Evolutionary conservation across 2,329 filamentous ascomycete genomes (phyloP).

Genomic region (Thelonectria blattea): DNA sequence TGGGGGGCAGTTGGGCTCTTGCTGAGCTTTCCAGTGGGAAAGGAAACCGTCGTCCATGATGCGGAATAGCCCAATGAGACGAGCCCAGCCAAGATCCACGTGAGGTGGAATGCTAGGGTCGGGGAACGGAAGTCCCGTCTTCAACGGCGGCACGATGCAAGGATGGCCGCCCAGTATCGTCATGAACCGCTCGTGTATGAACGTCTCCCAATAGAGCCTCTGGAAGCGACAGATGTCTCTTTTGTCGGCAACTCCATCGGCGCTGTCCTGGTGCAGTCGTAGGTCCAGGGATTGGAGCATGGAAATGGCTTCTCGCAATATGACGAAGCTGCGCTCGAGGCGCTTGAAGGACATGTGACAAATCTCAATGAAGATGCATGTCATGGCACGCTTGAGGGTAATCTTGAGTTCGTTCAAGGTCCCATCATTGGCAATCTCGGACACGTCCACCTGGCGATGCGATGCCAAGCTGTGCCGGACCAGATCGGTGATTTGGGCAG

Average conservation of each 20-base stretch:
- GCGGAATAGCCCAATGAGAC: slow-evolving; percentile 46
- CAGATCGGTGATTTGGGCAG: slow-evolving; percentile 40
- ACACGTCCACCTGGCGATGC: slow-evolving; percentile 38
- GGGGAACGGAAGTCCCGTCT: slow-evolving; percentile 38
- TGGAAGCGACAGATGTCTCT: slow-evolving; percentile 40
- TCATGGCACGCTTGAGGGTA: slow-evolving; percentile 54
- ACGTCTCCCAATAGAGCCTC: slow-evolving; percentile 61
- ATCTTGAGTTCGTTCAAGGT: slow-evolving; percentile 49
- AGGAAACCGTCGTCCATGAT: slow-evolving; percentile 49
- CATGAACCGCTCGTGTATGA: slow-evolving; percentile 63
- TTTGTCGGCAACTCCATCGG: slow-evolving; percentile 23
- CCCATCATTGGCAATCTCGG: slow-evolving; percentile 38
- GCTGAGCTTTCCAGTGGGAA: slow-evolving; percentile 44
- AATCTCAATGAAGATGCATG: slow-evolving; percentile 60
- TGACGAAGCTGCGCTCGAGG: slow-evolving; percentile 55
- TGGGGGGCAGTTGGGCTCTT: slow-evolving; percentile 28
- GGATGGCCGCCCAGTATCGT: slow-evolving; percentile 56
- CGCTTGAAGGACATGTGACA: slow-evolving; percentile 55
- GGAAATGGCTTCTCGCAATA: slow-evolving; percentile 57
- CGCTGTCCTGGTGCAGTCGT: slow-evolving; percentile 21
- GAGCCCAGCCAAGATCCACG: slow-evolving; percentile 47
- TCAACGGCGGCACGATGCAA: slow-evolving; percentile 43
- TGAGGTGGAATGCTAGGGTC: slow-evolving; percentile 45
- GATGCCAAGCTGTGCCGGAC: slow-evolving; percentile 38
- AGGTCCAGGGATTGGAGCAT: slow-evolving; percentile 34